These are phyloP conservation scores for Vigna nakashimae DNA, from an alignment of 306 rosid genomes.

Conservation along the genomic window DNA sequence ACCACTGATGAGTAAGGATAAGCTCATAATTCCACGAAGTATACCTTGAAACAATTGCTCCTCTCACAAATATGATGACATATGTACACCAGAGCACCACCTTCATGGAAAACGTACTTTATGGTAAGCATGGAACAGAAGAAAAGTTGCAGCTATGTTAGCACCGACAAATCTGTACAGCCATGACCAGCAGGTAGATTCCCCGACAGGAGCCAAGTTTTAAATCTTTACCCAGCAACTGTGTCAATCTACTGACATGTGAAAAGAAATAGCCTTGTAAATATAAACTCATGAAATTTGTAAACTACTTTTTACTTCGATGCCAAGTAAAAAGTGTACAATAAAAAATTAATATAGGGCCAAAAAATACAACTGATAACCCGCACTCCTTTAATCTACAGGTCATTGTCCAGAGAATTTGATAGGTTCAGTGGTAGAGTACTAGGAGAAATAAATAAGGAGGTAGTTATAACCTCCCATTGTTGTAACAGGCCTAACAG, in stretches of 20 bases:
- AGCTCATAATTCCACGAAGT: conserved; percentile 34
- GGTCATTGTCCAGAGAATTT: neutral
- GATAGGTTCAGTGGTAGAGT: too few relatives aligned
- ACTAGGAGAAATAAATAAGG: too few relatives aligned
- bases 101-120: conserved; percentile 15
- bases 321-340: neutral
- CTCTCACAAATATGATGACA: conserved; percentile 18
- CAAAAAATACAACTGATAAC: neutral
- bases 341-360: neutral
- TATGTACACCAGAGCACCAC: conserved; percentile 50
- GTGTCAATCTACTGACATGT: conserved; percentile 30
- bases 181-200: conserved; percentile 42
- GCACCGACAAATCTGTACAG: conserved; percentile 51
- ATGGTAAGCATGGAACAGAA: conserved; percentile 33
- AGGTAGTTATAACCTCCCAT: too few relatives aligned
- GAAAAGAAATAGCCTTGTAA: conserved; percentile 20
- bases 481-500: too few relatives aligned
- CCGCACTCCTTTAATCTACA: neutral
- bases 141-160: conserved; percentile 33
- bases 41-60: conserved; percentile 38
- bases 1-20: conserved; percentile 26
- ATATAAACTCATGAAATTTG: conserved; percentile 3
- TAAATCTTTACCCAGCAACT: conserved; percentile 35
- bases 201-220: conserved; percentile 29
- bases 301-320: neutral